Conservation (phyloP, 1,284 basidiomycete genomes). For the Microbotryum scabiosae region DNA sequence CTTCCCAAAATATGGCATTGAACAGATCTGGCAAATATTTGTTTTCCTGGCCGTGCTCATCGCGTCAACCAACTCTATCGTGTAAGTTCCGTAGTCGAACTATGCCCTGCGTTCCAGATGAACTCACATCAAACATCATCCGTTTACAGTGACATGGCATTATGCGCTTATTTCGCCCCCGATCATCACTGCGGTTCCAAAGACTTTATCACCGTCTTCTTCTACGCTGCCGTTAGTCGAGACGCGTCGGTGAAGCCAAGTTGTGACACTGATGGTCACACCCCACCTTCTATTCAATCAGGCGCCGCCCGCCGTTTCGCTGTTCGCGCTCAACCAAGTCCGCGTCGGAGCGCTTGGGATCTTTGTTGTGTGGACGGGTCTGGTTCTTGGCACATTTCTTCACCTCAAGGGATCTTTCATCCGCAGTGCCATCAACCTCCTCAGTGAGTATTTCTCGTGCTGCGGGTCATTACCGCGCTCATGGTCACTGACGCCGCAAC, state of each 20-base stretch:
- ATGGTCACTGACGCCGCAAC: background rate
- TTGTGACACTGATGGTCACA: conserved; percentile 23
- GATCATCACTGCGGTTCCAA: background rate
- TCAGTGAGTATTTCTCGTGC: too few species aligned
- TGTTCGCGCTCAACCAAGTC: conserved; percentile 65
- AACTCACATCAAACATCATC: too few species aligned
- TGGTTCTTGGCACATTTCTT: conserved; percentile 9
- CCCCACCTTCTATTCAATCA: conserved; percentile 40
- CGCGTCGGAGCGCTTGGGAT: conserved; percentile 57
- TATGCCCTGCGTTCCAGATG: too few species aligned
- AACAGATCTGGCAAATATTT: too few species aligned
- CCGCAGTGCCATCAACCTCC: conserved; percentile 11
- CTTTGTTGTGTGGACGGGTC: conserved; percentile 41
- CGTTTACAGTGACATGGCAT: conserved; percentile 48
- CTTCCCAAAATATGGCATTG: too few species aligned
- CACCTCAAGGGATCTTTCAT: conserved; percentile 9
- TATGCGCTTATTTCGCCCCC: conserved; percentile 15
- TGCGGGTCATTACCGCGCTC: too few species aligned
- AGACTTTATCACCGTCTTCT: conserved; percentile 26
- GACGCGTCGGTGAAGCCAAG: conserved; percentile 47
- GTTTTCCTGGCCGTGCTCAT: too few species aligned
- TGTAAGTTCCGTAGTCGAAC: too few species aligned
- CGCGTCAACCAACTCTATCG: too few species aligned
- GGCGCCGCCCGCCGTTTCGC: conserved; percentile 62
- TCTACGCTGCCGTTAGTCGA: conserved; percentile 41